These are phyloP conservation scores for Rhodotorula toruloides DNA, from an alignment of 768 basidiomycete species.

Conservation along the genomic window DNA sequence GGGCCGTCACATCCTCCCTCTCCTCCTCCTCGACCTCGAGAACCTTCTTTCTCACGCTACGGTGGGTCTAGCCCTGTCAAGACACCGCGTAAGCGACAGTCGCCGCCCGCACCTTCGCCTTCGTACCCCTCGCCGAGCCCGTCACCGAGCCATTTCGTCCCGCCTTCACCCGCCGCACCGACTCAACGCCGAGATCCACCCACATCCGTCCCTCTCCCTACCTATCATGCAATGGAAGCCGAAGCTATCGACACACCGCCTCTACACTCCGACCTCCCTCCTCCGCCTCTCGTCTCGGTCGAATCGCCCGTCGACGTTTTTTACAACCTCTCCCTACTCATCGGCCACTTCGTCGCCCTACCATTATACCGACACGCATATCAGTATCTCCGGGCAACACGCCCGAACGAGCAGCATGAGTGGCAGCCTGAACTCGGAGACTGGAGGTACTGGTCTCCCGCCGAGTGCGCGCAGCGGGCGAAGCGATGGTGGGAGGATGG, in stretches of 20 bases:
- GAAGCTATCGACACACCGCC: constrained; percentile 9
- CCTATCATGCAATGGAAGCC: constrained; percentile 26
- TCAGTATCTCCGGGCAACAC: background rate
- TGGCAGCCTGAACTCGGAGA: constrained; percentile 18
- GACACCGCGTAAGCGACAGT: too few relatives aligned
- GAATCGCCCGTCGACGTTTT: constrained; percentile 12
- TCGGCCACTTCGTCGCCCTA: constrained; percentile 25
- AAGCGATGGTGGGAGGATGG: constrained; percentile 31
- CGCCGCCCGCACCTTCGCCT: too few relatives aligned
- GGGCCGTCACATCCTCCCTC: background rate
- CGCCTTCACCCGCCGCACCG: too few relatives aligned
- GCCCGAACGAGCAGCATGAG: background rate
- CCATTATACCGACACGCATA: constrained; percentile 16
- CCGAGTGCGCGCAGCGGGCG: background rate
- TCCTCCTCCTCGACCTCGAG: background rate
- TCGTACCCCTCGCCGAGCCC: too few relatives aligned
- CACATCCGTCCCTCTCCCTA: constrained; percentile 3
- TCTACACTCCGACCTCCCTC: background rate
- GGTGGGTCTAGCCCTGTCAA: too few relatives aligned
- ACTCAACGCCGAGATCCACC: too few relatives aligned
- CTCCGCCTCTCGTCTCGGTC: constrained; percentile 6
- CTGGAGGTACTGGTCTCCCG: constrained; percentile 20
- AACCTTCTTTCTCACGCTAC: background rate
- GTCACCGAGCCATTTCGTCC: background rate
- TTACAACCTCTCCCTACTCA: constrained; percentile 12